Percentiles rank a stretch among this genome's conserved stretches.
Evolutionary conservation across 2,329 filamentous ascomycete species (phyloP).

Genomic region (Fusarium pseudonygamai): DNA sequence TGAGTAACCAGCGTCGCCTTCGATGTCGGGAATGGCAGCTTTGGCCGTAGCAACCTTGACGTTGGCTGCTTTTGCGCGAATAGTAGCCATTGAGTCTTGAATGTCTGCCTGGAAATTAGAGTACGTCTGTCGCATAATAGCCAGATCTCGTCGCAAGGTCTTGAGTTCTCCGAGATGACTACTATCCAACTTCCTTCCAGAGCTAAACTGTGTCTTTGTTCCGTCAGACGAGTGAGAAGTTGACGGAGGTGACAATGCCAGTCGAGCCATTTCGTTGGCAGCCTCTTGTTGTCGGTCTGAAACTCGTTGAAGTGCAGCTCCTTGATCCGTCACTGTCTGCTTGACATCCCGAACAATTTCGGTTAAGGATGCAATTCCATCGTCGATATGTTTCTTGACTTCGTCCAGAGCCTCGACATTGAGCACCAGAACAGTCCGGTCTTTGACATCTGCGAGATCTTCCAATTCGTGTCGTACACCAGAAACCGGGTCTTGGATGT

Average conservation of each 20-base stretch:
- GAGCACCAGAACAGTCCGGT: slow-evolving; percentile 91
- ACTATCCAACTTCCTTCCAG: slow-evolving; percentile 59
- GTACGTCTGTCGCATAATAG: slow-evolving; percentile 92
- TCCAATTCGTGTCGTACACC: slow-evolving; percentile 97
- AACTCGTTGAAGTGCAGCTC: slow-evolving; percentile 82
- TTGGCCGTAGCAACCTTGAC: slow-evolving; percentile 82
- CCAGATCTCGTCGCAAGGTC: slow-evolving; percentile 84
- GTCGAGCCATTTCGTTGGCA: slow-evolving; percentile 81
- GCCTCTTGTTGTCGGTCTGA: slow-evolving; percentile 92
- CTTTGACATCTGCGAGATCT: slow-evolving; percentile 91
- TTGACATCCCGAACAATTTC: slow-evolving; percentile 87
- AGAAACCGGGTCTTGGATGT: slow-evolving; percentile 95
- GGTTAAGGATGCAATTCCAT: slow-evolving; percentile 83
- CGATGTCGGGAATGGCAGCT: slow-evolving; percentile 74
- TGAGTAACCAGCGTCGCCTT: slow-evolving; percentile 81
- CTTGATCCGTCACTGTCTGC: slow-evolving; percentile 84
- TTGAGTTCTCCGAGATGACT: slow-evolving; percentile 82
- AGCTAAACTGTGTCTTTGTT: slow-evolving; percentile 45
- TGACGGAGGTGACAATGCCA: slow-evolving; percentile 60
- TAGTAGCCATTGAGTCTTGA: slow-evolving; percentile 83
- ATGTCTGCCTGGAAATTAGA: slow-evolving; percentile 90
- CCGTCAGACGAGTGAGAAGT: slow-evolving; percentile 55
- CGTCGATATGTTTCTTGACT: slow-evolving; percentile 95
- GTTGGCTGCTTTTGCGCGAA: slow-evolving; percentile 81
- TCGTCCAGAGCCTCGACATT: slow-evolving; percentile 95